A percentile compares a stretch with the other conserved stretches of the same genome.
phyloP scores from a whole-genome alignment of 176 grass and related monocot species.

The Aegilops bicornis region DNA sequence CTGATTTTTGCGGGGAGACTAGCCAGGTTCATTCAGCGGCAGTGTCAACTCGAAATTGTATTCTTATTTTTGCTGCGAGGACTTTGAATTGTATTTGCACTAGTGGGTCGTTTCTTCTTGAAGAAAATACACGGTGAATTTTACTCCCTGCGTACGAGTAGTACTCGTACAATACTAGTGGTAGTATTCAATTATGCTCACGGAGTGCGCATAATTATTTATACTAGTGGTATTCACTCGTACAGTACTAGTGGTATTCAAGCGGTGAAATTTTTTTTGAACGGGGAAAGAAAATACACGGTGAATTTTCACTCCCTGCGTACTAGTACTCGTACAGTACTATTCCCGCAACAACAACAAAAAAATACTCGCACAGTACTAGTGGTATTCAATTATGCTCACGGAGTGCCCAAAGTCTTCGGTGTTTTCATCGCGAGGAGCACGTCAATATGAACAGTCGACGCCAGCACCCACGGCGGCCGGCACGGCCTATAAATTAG shows the following conservation, averaged over 20 bases:
- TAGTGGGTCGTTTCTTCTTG: too few species aligned
- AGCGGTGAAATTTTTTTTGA: too few species aligned
- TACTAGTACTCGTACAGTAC: too few species aligned
- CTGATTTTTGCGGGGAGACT: neutral
- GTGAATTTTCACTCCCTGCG: too few species aligned
- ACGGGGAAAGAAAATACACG: too few species aligned
- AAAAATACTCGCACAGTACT: too few species aligned
- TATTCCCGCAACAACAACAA: too few species aligned
- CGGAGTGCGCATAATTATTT: too few species aligned
- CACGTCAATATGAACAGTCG: neutral
- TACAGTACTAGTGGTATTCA: too few species aligned
- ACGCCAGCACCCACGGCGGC: neutral
- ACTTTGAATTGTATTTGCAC: neutral
- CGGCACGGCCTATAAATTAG: neutral
- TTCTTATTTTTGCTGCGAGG: neutral
- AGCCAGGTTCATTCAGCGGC: neutral
- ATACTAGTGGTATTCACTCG: too few species aligned
- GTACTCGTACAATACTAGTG: neutral
- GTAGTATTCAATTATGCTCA: too few species aligned
- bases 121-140: neutral
- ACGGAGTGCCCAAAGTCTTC: neutral
- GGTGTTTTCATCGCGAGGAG: neutral
- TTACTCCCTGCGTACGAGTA: neutral
- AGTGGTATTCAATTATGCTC: neutral
- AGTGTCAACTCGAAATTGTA: neutral